A percentile compares a stretch with the other conserved stretches of the same genome.
These are phyloP conservation scores for Mycena latifolia DNA, from an alignment of 768 basidiomycete genomes.

Conservation along the genomic window DNA sequence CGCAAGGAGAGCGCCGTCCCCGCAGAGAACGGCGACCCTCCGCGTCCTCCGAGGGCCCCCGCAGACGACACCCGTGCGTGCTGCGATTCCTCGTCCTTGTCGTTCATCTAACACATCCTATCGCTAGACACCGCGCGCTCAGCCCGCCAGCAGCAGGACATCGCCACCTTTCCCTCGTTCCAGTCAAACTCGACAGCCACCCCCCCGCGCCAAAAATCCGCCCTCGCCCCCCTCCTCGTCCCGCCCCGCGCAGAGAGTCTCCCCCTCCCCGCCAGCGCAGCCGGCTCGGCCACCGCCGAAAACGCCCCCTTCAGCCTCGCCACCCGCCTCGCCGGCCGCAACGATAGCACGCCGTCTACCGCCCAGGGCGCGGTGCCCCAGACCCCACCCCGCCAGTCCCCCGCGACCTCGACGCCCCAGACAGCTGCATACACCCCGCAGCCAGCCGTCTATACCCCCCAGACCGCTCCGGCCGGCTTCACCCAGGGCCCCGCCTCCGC, in stretches of 20 bases:
- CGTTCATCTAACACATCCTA: slow-evolving; percentile 43
- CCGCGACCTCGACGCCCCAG: slow-evolving; percentile 31
- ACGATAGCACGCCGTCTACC: slow-evolving; percentile 22
- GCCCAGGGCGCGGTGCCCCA: slow-evolving; percentile 22
- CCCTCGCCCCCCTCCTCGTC: slow-evolving; percentile 54
- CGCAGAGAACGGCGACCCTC: neutral
- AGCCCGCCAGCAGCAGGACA: slow-evolving; percentile 29
- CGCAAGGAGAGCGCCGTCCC: slow-evolving; percentile 36
- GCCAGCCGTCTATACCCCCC: slow-evolving; percentile 15
- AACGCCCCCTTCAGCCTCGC: slow-evolving; percentile 42
- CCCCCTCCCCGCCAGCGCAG: slow-evolving; percentile 46
- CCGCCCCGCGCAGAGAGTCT: slow-evolving; percentile 53
- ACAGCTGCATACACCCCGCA: slow-evolving; percentile 33
- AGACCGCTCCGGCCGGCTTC: slow-evolving; percentile 14
- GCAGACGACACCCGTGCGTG: slow-evolving; percentile 27
- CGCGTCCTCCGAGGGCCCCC: neutral
- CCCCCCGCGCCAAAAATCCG: slow-evolving; percentile 46
- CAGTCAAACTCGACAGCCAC: slow-evolving; percentile 38
- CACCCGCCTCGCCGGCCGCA: slow-evolving; percentile 8
- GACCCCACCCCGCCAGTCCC: slow-evolving; percentile 25
- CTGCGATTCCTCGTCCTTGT: slow-evolving; percentile 11
- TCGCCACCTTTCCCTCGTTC: slow-evolving; percentile 42
- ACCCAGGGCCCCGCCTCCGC: slow-evolving; percentile 28
- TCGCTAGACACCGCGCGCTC: too few species aligned
- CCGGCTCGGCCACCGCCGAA: slow-evolving; percentile 46